Percentiles rank a stretch among this genome's conserved stretches.
These are phyloP conservation scores for Jamesozyma jinghongensis DNA, from an alignment of 805 yeast genomes.

Conservation along the genomic window DNA sequence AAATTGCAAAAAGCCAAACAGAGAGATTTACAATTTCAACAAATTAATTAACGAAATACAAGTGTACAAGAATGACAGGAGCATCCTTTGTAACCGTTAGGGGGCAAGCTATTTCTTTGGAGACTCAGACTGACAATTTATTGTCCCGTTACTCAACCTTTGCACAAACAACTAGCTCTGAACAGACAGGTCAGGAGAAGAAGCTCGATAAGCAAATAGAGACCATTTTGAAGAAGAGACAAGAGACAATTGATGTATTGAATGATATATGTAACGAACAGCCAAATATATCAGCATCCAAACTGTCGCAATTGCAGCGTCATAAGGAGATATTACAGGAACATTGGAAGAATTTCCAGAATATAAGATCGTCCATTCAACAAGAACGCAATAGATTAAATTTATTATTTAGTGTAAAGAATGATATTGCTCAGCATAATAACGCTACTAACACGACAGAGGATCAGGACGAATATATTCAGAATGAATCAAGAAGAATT, in stretches of 20 bases:
- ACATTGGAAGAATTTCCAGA: slow-evolving; percentile 52
- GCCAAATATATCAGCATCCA: slow-evolving; percentile 55
- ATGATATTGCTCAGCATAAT: slow-evolving; percentile 67
- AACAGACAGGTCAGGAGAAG: slow-evolving; percentile 41
- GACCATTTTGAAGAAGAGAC: slow-evolving; percentile 42
- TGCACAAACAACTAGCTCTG: slow-evolving; percentile 42
- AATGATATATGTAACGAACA: slow-evolving; percentile 48
- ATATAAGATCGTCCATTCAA: slow-evolving; percentile 48
- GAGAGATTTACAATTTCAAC: too few species aligned
- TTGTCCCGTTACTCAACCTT: slow-evolving; percentile 46
- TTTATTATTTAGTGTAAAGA: slow-evolving; percentile 62
- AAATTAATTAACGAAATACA: too few species aligned
- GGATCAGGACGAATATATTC: slow-evolving; percentile 61
- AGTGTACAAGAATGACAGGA: too few species aligned
- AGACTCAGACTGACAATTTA: slow-evolving; percentile 53
- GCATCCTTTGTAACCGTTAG: slow-evolving; percentile 55
- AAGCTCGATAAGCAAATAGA: slow-evolving; percentile 42
- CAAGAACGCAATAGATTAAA: slow-evolving; percentile 75
- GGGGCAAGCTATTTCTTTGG: slow-evolving; percentile 58
- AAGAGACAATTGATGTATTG: slow-evolving; percentile 43
- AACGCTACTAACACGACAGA: slow-evolving; percentile 12
- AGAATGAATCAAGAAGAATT: slow-evolving; percentile 66
- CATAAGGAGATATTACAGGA: slow-evolving; percentile 70
- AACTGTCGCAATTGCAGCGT: slow-evolving; percentile 71
- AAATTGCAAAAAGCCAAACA: too few species aligned